Evolutionary conservation across 2,329 filamentous ascomycete genomes (phyloP).

Genomic region (Emmonsiellopsis sp.): DNA sequence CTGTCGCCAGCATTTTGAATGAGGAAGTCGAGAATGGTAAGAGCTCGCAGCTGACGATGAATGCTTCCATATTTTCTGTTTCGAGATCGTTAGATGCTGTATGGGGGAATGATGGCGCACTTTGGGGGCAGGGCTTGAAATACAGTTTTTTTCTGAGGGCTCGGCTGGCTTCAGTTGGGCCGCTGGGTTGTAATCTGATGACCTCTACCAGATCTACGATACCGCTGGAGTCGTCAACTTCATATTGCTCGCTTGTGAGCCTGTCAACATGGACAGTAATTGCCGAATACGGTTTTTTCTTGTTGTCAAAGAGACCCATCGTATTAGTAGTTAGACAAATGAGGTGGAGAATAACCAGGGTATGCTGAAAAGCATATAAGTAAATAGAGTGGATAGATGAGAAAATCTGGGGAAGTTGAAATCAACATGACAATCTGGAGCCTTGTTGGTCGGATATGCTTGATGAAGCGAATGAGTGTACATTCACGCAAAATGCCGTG

Average conservation of each 20-base stretch:
- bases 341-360: background rate
- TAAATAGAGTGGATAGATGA: background rate
- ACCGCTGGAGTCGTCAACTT: constrained; percentile 83
- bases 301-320: constrained; percentile 7
- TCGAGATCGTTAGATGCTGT: constrained; percentile 7
- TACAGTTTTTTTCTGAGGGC: constrained; percentile 91
- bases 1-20: constrained; percentile 87
- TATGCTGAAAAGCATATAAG: background rate
- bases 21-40: constrained; percentile 82
- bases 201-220: constrained; percentile 93
- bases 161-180: constrained; percentile 79
- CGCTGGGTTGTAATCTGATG: constrained; percentile 77
- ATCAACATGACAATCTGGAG: too few relatives aligned
- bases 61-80: constrained; percentile 79
- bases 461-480: background rate
- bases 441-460: background rate
- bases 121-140: constrained; percentile 19
- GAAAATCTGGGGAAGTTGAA: background rate
- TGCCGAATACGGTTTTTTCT: constrained; percentile 81
- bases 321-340: background rate
- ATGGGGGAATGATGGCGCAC: background rate
- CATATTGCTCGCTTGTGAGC: constrained; percentile 78
- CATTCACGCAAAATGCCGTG: background rate
- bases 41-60: constrained; percentile 83
- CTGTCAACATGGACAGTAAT: constrained; percentile 88